Evolutionary conservation across 1,284 basidiomycete species (phyloP).

Genomic region (Trametes polyzona): DNA sequence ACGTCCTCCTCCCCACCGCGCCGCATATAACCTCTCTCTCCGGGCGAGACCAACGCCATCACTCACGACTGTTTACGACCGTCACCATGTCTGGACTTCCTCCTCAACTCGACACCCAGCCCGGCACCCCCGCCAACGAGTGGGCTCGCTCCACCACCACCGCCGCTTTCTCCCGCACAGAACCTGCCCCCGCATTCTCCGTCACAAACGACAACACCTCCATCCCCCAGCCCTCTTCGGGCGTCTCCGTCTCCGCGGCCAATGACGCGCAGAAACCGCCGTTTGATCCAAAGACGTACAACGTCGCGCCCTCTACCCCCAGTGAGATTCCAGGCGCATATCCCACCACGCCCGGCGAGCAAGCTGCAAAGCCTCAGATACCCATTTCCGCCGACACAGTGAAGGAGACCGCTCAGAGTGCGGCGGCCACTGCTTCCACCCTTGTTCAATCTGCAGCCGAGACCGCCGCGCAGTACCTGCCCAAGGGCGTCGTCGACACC

Average conservation of each 20-base stretch:
- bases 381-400: background rate
- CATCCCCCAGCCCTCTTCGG: constrained; percentile 9
- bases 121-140: constrained; percentile 34
- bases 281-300: constrained; percentile 7
- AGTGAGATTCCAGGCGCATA: constrained; percentile 35
- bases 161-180: constrained; percentile 30
- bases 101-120: constrained; percentile 28
- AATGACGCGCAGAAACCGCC: constrained; percentile 18
- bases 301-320: constrained; percentile 18
- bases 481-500: constrained; percentile 30
- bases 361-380: background rate
- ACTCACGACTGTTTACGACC: background rate
- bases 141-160: constrained; percentile 37
- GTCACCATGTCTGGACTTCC: constrained; percentile 33
- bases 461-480: constrained; percentile 34
- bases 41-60: background rate
- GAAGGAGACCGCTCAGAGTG: constrained; percentile 12
- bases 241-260: constrained; percentile 15
- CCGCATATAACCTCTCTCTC: background rate
- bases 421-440: constrained; percentile 21
- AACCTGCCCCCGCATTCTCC: constrained; percentile 23
- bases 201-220: constrained; percentile 16
- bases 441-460: constrained; percentile 26
- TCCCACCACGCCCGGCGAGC: constrained; percentile 21
- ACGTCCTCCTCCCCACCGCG: background rate